A percentile compares a stretch with the other conserved stretches of the same genome.
phyloP scores from a whole-genome alignment of 176 grass and related monocot species.

The Melocanna baccifera region DNA sequence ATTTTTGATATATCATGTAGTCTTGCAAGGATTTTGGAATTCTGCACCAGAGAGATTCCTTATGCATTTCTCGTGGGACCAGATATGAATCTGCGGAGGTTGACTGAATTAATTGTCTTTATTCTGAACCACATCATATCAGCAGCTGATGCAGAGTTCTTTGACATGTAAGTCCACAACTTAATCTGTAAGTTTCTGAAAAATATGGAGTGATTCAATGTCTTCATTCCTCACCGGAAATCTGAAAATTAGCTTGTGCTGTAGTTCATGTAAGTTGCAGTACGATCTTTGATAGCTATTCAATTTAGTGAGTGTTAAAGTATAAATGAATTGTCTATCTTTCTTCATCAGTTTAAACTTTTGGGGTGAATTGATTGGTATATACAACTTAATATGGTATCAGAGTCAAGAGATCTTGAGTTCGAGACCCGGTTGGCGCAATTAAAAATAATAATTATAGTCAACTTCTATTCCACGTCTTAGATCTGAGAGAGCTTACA shows the following conservation, averaged over 20 bases:
- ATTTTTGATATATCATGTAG: constrained; percentile 86
- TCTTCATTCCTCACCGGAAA: neutral
- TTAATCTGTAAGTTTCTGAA: constrained; percentile 5
- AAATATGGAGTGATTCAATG: neutral
- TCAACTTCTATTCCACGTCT: too few species aligned
- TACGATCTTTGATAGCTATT: neutral
- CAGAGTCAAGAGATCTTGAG: too few species aligned
- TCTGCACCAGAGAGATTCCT: constrained; percentile 72
- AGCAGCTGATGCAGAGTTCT: constrained; percentile 72
- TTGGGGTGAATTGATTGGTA: too few species aligned
- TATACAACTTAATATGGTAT: too few species aligned
- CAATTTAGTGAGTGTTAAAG: too few species aligned
- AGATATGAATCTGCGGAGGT: constrained; percentile 84
- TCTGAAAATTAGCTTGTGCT: neutral
- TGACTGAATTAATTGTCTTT: constrained; percentile 80
- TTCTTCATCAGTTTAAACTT: too few species aligned
- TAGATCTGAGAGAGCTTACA: too few species aligned
- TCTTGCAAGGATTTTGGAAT: constrained; percentile 78
- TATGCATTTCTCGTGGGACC: constrained; percentile 64
- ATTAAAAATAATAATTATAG: too few species aligned
- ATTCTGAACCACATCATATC: constrained; percentile 88
- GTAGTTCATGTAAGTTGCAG: neutral
- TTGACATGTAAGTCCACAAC: constrained; percentile 72
- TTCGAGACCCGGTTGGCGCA: too few species aligned
- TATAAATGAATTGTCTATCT: too few species aligned